Conservation (phyloP, 208 protist species). For the Crithidia acanthocephali region DNA sequence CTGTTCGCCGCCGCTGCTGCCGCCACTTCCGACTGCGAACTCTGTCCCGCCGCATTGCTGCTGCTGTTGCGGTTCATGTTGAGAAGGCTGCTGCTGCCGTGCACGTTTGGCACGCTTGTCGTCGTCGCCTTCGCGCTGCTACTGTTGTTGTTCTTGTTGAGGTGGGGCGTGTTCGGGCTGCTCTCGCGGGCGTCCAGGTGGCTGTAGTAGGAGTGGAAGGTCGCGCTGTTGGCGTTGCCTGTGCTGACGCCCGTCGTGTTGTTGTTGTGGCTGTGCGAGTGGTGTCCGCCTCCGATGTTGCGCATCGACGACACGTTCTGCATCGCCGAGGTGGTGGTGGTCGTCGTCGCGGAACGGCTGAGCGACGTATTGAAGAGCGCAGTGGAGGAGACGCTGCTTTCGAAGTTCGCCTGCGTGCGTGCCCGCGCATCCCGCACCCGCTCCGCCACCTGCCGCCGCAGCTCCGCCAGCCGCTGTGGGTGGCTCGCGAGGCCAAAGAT, state of each 20-base stretch:
- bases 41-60: not conserved
- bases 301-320: not conserved
- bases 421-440: conserved; percentile 13
- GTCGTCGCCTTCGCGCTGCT: not conserved
- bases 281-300: not conserved
- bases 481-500: conserved; percentile 32
- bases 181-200: not conserved
- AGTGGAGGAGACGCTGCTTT: conserved; percentile 8
- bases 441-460: conserved; percentile 23
- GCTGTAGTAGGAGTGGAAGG: conserved; percentile 1
- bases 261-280: not conserved
- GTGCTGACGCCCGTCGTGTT: not conserved
- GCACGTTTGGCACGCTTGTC: not conserved
- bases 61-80: conserved; percentile 8
- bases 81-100: conserved; percentile 1
- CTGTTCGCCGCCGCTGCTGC: not conserved
- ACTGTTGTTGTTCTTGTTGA: not conserved
- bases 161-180: conserved; percentile 7
- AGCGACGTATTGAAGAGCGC: conserved; percentile 2
- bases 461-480: conserved; percentile 28
- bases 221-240: not conserved
- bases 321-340: not conserved
- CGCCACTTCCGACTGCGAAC: not conserved
- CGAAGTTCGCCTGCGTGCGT: conserved; percentile 2
- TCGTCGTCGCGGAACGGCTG: conserved; percentile 1